Evolutionary conservation across 306 rosid species (phyloP), one percentile per base, ranked within the genome.

Genomic region (Canavalia ensiformis): DNA sequence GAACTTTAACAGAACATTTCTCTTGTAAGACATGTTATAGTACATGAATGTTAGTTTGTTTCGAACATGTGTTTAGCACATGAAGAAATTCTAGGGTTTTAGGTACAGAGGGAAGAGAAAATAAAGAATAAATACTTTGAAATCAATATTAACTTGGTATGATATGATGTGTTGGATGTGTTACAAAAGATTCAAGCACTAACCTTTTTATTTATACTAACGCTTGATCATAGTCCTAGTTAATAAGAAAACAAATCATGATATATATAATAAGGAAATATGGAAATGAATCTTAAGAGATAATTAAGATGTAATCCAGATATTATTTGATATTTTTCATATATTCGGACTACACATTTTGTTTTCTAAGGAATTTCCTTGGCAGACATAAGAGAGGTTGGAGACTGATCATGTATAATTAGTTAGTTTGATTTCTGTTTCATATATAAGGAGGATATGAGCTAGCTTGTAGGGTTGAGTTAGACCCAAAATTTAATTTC

Each of bases 291-390:
- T 31, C 7, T 41, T 11, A 31, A 1, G 42, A 59, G 66, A 29
- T 29, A 3, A 28, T 29, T 28, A 29, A 31, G 30, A 56, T 28
- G 62, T 28, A 25, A 56, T 29, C 34, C 6, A 6, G 62, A 28
- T 56, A 28, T 28, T 6, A 12, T 25, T 6, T 2, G 0, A 6
- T 18, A 29, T 56, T 54, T 54, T 54, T 55, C 31, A 25, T 18
- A 18, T 3, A 55, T 8, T 57, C 11, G 7, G 29, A 57, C 37
- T 57, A 8, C 64, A 57, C 2, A 33, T 46, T 70, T 52, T 52
- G 28, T 51, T 72, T 56, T 56, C 44, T 55, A 39, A 7, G 50
- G 65, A 52, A 37, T 37, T 54, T 74, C 67, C 44, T 44, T 41
- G 54, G 49, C 10, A 54, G 28, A 72, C 37, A 55, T 25, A 72